Percentiles rank a stretch among this genome's conserved stretches.
Evolutionary conservation across 768 basidiomycete genomes (phyloP).

Genomic region (Pisolithus microcarpus): DNA sequence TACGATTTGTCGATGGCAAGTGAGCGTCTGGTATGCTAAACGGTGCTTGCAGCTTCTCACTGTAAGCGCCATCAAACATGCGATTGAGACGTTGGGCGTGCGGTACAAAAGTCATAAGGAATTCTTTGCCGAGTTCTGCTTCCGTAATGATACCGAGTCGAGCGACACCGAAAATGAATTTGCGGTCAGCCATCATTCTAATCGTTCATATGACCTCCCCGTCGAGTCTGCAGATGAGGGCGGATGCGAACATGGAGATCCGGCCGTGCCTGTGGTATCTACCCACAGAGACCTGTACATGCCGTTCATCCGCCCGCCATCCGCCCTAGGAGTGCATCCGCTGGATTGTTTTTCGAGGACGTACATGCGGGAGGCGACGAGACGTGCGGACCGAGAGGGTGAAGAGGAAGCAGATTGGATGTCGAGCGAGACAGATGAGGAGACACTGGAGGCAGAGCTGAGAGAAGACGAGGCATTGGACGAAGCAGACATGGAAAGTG

Average conservation of each 20-base stretch:
- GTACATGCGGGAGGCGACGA: constrained; percentile 16
- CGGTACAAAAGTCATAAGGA: constrained; percentile 29
- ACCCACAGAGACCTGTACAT: constrained; percentile 27
- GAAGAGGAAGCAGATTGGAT: constrained; percentile 22
- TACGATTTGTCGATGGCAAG: constrained; percentile 11
- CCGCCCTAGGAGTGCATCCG: constrained; percentile 6
- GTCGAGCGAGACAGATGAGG: constrained; percentile 31
- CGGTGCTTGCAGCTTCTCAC: constrained; percentile 31
- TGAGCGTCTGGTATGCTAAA: not conserved
- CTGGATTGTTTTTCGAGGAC: constrained; percentile 15
- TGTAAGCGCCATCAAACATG: constrained; percentile 38
- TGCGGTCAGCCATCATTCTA: not conserved
- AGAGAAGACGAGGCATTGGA: constrained; percentile 39
- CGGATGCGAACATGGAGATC: not conserved
- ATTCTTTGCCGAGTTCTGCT: constrained; percentile 35
- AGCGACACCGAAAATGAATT: not conserved
- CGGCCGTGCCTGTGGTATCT: constrained; percentile 7
- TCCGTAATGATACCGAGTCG: constrained; percentile 6
- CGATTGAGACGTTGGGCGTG: constrained; percentile 41
- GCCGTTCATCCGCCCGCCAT: constrained; percentile 31
- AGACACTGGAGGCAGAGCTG: constrained; percentile 32
- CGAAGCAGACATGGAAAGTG: constrained; percentile 25
- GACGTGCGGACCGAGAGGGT: constrained; percentile 12
- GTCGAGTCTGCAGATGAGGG: constrained; percentile 14
- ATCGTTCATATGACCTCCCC: not conserved